Conservation (phyloP, 768 basidiomycete genomes). For the Suillus bovinus region DNA sequence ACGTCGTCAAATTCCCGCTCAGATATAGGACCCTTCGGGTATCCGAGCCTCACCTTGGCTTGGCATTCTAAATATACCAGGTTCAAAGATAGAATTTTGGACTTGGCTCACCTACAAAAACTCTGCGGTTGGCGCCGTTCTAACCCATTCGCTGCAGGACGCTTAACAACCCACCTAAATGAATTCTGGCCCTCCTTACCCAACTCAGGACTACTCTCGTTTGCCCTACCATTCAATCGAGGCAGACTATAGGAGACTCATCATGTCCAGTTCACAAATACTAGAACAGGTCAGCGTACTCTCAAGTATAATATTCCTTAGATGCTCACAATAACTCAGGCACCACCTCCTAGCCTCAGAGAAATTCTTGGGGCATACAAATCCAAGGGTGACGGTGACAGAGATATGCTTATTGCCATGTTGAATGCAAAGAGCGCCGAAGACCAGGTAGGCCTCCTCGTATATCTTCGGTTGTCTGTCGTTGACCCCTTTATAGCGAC, state of each 20-base stretch:
- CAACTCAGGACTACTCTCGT: slow-evolving; percentile 20
- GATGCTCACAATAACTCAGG: slow-evolving; percentile 36
- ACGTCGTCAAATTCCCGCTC: slow-evolving; percentile 13
- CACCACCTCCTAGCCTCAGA: slow-evolving; percentile 77
- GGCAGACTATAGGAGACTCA: slow-evolving; percentile 32
- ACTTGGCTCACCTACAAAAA: slow-evolving; percentile 48
- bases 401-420: slow-evolving; percentile 89
- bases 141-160: slow-evolving; percentile 18
- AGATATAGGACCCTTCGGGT: slow-evolving; percentile 32
- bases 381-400: slow-evolving; percentile 85
- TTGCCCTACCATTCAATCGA: slow-evolving; percentile 11
- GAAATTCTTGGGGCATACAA: slow-evolving; percentile 88
- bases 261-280: slow-evolving; percentile 45
- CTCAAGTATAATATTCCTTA: neutral
- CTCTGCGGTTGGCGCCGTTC: slow-evolving; percentile 23
- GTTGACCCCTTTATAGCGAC: slow-evolving; percentile 46
- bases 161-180: slow-evolving; percentile 26
- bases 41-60: slow-evolving; percentile 40
- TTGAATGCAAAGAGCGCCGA: slow-evolving; percentile 91
- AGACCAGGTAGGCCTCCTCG: slow-evolving; percentile 67
- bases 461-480: slow-evolving; percentile 1
- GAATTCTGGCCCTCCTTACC: slow-evolving; percentile 25
- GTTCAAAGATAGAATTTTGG: slow-evolving; percentile 47
- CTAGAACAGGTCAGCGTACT: slow-evolving; percentile 43
- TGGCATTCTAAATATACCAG: slow-evolving; percentile 45